Base-by-base conservation (phyloP, 495 filamentous ascomycete species). In the Penicillium pancosmium region DNA sequence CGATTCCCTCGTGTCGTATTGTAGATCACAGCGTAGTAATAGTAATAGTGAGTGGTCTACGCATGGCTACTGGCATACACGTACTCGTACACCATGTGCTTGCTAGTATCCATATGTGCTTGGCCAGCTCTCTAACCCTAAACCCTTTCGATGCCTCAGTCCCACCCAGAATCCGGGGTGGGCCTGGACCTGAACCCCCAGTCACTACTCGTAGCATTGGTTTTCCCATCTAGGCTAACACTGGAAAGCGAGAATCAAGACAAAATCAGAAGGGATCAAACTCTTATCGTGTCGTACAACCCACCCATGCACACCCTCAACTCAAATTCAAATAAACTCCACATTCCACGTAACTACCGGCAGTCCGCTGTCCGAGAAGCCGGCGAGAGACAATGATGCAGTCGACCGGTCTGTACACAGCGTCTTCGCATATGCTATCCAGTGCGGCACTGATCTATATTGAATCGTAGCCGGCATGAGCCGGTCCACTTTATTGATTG, bases 111-210 rank as follows among this genome's bases (percentile, higher is more conserved):
- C 27, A 31, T 6, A 31, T 31, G 8, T 31, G 4, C 27, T 31
- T 31, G 27, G 27, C 27, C 8, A 31, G 5, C 8, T 9, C 8
- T 31, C 27, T 9, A 31, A 31, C 27, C 6, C 27, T 31, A 31
- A 31, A 6, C 27, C 8, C 27, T 31, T 31, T 31, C 27, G 11
- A 38, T 4, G 36, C 15, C 5, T 12, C 10, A 43, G 38, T 54
- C 52, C 52, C 52, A 54, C 52, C 50, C n/a, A 25, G 25, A 54
- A 54, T 54, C 52, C 52, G 52, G 52, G 52, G 52, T 52, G 27
- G 34, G 50, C n/a, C 50, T 52, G 34, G 50, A 52, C 18, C 49
- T 31, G 2, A 2, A 31, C 27, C 8, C 27, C 36, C 36, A 4
- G 36, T 38, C 10, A 38, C 36, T 38, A 38, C 19, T 21, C 19